Evolutionary conservation across 345 rosid genomes (phyloP).

Genomic region (Diplotaxis tenuifolia): DNA sequence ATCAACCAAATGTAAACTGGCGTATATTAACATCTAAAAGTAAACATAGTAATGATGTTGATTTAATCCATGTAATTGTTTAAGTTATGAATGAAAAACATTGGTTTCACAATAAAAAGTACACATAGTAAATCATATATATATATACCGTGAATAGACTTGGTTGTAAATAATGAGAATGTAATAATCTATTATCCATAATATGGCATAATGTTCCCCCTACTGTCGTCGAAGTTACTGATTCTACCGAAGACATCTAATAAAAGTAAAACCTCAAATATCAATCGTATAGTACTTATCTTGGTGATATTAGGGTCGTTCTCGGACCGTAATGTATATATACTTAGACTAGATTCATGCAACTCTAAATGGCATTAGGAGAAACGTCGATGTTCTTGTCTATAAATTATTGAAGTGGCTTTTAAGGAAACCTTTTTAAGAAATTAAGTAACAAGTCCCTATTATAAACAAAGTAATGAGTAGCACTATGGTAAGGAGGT

Average conservation of each 20-base stretch:
- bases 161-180: neutral
- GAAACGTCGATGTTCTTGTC: slow-evolving; percentile 6
- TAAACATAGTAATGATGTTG: neutral
- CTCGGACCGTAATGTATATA: neutral
- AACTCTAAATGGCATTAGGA: slow-evolving; percentile 7
- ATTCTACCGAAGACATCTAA: neutral
- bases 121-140: neutral
- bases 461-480: slow-evolving; percentile 18
- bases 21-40: neutral
- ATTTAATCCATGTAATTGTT: too few relatives aligned
- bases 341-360: neutral
- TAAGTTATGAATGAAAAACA: too few relatives aligned
- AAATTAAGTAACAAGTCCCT: slow-evolving; percentile 15
- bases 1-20: neutral
- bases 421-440: slow-evolving; percentile 21
- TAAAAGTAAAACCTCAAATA: neutral
- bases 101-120: too few relatives aligned
- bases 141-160: neutral
- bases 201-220: neutral
- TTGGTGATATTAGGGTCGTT: neutral
- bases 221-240: neutral
- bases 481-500: slow-evolving; percentile 20
- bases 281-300: neutral
- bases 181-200: neutral
- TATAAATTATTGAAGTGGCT: slow-evolving; percentile 3